Evolutionary conservation across 2,329 filamentous ascomycete genomes (phyloP).

Genomic region (Tolypocladium sp.): DNA sequence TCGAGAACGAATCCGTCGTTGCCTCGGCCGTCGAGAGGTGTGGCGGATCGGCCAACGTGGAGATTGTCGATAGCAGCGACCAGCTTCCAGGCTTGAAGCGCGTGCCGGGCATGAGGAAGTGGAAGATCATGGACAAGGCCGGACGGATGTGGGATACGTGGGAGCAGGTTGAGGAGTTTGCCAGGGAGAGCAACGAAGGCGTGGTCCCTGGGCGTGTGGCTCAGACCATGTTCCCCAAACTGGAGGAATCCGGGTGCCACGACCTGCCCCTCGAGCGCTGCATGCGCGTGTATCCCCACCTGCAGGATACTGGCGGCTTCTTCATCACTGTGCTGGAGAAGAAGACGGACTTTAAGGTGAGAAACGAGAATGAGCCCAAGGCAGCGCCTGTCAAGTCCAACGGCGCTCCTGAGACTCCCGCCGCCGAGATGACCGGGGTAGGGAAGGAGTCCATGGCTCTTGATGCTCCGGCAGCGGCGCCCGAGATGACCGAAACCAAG

Average conservation of each 20-base stretch:
- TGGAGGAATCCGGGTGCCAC: conserved; percentile 42
- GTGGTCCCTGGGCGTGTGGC: conserved; percentile 57
- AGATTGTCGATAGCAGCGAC: conserved; percentile 75
- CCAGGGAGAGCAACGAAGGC: conserved; percentile 46
- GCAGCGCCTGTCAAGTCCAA: conserved; percentile 2
- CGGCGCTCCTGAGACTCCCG: conserved; percentile 1
- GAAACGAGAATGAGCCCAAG: conserved; percentile 54
- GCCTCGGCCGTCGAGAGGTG: conserved; percentile 83
- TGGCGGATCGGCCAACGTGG: conserved; percentile 72
- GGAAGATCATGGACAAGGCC: conserved; percentile 87
- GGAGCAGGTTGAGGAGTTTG: conserved; percentile 67
- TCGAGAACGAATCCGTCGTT: conserved; percentile 93
- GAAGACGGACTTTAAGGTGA: conserved; percentile 72
- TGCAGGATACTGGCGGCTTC: conserved; percentile 94
- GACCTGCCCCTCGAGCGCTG: conserved; percentile 77
- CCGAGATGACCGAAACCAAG: conserved; percentile 13
- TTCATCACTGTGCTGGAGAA: conserved; percentile 96
- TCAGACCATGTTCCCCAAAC: conserved; percentile 74
- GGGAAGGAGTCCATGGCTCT: conserved; percentile 1
- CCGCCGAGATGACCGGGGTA: conserved; percentile 14
- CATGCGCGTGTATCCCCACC: conserved; percentile 89
- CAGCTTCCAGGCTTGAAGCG: conserved; percentile 70
- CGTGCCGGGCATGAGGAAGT: conserved; percentile 65
- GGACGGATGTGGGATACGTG: conserved; percentile 72
- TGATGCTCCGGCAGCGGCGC: conserved; percentile 2